These are phyloP conservation scores for Berberis vulgaris DNA, from an alignment of 164 flowering plant genomes.

Conservation along the genomic window DNA sequence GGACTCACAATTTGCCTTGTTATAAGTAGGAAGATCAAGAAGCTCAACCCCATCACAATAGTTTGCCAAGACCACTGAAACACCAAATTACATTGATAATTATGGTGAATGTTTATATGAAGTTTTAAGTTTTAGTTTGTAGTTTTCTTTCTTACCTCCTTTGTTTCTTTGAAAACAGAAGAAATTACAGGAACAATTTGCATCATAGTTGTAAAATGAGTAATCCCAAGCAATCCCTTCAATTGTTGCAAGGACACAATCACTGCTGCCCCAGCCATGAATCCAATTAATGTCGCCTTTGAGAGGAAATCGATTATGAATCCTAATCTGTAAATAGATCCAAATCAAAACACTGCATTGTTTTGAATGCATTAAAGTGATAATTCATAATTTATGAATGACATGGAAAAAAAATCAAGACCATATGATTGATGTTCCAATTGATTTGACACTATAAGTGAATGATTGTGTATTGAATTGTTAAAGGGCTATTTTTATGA, in stretches of 20 bases:
- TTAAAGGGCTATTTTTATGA: too few species aligned
- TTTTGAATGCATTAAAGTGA: not conserved
- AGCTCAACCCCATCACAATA: slow-evolving; percentile 2
- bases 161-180: slow-evolving; percentile 58
- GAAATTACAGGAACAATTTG: slow-evolving; percentile 65
- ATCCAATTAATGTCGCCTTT: slow-evolving; percentile 83
- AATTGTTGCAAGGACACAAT: slow-evolving; percentile 94
- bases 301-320: slow-evolving; percentile 78
- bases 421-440: too few species aligned
- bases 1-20: not conserved
- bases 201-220: slow-evolving; percentile 80
- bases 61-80: slow-evolving; percentile 4
- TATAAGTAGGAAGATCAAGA: not conserved
- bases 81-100: not conserved
- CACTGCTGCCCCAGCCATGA: slow-evolving; percentile 96
- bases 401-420: too few species aligned
- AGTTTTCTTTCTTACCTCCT: slow-evolving; percentile 44
- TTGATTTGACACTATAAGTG: too few species aligned
- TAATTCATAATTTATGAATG: too few species aligned
- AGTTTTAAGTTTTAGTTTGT: not conserved
- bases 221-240: slow-evolving; percentile 78
- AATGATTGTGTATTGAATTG: too few species aligned
- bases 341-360: not conserved
- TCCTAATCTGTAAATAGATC: slow-evolving; percentile 5
- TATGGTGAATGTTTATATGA: not conserved